A percentile compares a stretch with the other conserved stretches of the same genome.
Evolutionary conservation across 106 monocot genomes (phyloP).

Genomic region (Amphibolis antarctica): DNA sequence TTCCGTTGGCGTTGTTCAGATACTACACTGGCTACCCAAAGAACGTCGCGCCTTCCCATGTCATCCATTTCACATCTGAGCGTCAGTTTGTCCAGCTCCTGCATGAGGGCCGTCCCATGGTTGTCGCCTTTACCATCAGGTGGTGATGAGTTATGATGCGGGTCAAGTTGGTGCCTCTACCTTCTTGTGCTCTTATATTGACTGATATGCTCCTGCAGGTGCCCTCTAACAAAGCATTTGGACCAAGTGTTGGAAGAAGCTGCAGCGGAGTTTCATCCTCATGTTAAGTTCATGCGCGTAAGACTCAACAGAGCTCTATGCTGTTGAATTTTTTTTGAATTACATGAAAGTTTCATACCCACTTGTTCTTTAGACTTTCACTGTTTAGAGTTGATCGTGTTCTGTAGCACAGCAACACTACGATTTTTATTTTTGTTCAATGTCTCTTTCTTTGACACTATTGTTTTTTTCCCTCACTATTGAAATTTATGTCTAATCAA

Average conservation of each 20-base stretch:
- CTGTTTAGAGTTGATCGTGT: too few relatives aligned
- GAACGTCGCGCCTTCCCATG: conserved; percentile 60
- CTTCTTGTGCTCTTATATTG: background rate
- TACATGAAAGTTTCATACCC: too few relatives aligned
- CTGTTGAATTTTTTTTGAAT: too few relatives aligned
- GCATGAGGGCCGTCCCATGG: conserved; percentile 74
- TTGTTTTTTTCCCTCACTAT: too few relatives aligned
- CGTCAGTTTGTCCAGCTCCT: conserved; percentile 82
- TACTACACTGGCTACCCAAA: conserved; percentile 94
- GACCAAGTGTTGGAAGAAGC: conserved; percentile 76
- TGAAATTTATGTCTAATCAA: too few relatives aligned
- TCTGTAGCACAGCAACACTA: too few relatives aligned
- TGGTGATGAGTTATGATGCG: conserved; percentile 4
- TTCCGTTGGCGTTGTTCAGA: conserved; percentile 16
- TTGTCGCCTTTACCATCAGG: conserved; percentile 86
- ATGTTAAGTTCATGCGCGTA: conserved; percentile 45
- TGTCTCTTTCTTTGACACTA: too few relatives aligned
- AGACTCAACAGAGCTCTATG: too few relatives aligned
- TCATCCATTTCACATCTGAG: conserved; percentile 81
- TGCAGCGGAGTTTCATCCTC: conserved; percentile 74
- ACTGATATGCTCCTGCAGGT: conserved; percentile 23
- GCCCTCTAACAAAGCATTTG: conserved; percentile 68
- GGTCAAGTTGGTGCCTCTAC: background rate
- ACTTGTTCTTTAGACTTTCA: too few relatives aligned
- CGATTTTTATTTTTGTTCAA: too few relatives aligned